Percentiles rank a stretch among this genome's conserved stretches.
These are phyloP conservation scores for Amphicarpaea edgeworthii DNA, from an alignment of 306 rosid species.

Conservation along the genomic window DNA sequence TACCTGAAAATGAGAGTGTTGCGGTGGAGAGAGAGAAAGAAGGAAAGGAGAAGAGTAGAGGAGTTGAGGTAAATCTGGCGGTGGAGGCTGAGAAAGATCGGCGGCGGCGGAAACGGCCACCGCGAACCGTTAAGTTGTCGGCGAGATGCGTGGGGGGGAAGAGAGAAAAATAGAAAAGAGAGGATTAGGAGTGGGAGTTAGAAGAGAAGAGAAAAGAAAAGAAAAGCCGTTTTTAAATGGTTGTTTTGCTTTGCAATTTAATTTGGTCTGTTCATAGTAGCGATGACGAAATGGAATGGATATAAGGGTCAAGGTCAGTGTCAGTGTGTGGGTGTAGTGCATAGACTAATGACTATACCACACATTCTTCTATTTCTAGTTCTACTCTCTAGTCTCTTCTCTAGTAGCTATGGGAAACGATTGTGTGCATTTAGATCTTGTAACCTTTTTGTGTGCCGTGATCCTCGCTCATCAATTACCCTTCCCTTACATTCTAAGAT, in stretches of 20 bases:
- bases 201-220: slow-evolving; percentile 22
- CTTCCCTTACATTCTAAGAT: neutral
- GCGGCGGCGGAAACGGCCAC: slow-evolving; percentile 52
- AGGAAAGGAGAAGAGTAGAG: slow-evolving; percentile 36
- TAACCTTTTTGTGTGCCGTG: neutral
- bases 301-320: no score
- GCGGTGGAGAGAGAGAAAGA: slow-evolving; percentile 29
- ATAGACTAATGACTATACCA: no score
- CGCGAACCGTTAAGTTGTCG: slow-evolving; percentile 65
- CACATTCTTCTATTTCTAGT: no score
- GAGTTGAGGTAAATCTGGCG: slow-evolving; percentile 28
- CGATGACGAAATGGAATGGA: no score
- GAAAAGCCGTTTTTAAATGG: slow-evolving; percentile 69
- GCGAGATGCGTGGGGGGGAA: slow-evolving; percentile 38
- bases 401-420: neutral
- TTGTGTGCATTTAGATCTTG: neutral
- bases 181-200: neutral
- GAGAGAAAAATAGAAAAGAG: neutral
- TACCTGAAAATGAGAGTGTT: slow-evolving; percentile 22
- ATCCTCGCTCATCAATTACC: slow-evolving; percentile 1
- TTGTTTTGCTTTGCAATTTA: no score
- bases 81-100: slow-evolving; percentile 46
- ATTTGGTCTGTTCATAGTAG: no score
- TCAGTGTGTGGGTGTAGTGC: neutral
- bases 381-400: no score